Evolutionary conservation across 768 basidiomycete species (phyloP), one percentile per base, ranked within the genome.

Genomic region (Pulveroboletus sp.): DNA sequence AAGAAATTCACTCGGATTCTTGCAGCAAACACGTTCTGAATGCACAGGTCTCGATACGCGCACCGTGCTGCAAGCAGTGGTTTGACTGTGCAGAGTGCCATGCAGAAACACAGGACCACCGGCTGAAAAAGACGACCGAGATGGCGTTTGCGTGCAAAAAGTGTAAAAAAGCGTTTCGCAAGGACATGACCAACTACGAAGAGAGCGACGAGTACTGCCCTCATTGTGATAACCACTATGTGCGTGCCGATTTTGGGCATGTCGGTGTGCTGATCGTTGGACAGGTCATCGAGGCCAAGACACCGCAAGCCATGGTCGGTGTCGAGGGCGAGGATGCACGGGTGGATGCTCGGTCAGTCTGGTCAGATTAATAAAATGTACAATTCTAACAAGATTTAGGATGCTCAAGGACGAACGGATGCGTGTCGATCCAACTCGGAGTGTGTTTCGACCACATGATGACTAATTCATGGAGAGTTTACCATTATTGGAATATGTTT

Each of bases 141-240:
- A 90, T 91, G 89, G 69, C 71, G 6, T 90, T 92, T 62, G 69
- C 80, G 49, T 92, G 89, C 72, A 92, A 92, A 65, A 91, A 91
- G 68, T 91, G 90, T 74, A 90, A 89, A 68, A 97, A 95, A 72
- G 93, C 92, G 5, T 98, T 99, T 64, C 73, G 94, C 55, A 98
- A 99, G 72, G 93, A 97, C 69, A 94, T 97, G 92, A 55, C 75
- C 0, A 69, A 68, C 7, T 98, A 91, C 61, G 95, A 98, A 59
- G 95, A 99, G 66, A 93, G 92, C 62, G 94, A 98, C 65, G 97
- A 99, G 69, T 98, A 85, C 65, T 98, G 97, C 65, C 97, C 95
- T 0, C 88, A 97, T 69, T 97, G 97, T 64, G 97, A 97, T 69
- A 98, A 98, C 65, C 94, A 94, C 64, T 99, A 94, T 66, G 97